Base-by-base conservation (phyloP, 371 early-diverging fungal genomes). In the Mortierella sp. region DNA sequence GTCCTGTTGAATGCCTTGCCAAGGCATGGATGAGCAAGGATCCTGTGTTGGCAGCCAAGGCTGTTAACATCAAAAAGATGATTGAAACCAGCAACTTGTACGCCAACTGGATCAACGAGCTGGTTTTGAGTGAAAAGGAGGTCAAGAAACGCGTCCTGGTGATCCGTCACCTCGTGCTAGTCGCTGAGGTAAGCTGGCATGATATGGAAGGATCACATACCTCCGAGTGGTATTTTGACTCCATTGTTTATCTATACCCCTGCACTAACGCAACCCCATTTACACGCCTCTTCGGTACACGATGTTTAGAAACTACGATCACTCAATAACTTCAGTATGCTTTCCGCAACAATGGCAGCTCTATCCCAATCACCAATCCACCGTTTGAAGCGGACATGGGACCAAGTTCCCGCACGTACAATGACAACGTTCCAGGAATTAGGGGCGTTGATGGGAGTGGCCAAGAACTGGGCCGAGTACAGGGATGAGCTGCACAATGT, bases 281-380 rank as follows among this genome's bases (percentile, higher is more conserved):
- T 43, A 24, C 30, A 43, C 43, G 9, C 54, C 42, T 31, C n/a
- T 27, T 1, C 28, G 4, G 7, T 34, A 34, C 34, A 10, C 34
- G 34, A 23, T 51, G 2, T 30, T 8, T 52, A 68, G 80, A 80
- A 84, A 81, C 91, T 93, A 74, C 84, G 86, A 53, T 58, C 71
- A 19, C 81, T 96, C 24, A 93, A 97, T 80, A 98, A 97, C 84
- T 98, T 92, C 64, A 95, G 95, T 80, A 92, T 94, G 1, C 87
- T 96, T 46, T 95, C 93, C 87, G 89, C 95, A 12, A 91, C 97
- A 34, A 80, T 96, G 14, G 96, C 96, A 23, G 96, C 94, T 1
- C 89, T 97, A 59, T 90, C 93, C 43, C 91, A 94, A 5, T 93
- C 95, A 12, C 92, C 96, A 0, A 89, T 98, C 30, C 92, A 92